Conservation (phyloP, 495 filamentous ascomycete genomes). For the Aspergillus carlsbadensis region DNA sequence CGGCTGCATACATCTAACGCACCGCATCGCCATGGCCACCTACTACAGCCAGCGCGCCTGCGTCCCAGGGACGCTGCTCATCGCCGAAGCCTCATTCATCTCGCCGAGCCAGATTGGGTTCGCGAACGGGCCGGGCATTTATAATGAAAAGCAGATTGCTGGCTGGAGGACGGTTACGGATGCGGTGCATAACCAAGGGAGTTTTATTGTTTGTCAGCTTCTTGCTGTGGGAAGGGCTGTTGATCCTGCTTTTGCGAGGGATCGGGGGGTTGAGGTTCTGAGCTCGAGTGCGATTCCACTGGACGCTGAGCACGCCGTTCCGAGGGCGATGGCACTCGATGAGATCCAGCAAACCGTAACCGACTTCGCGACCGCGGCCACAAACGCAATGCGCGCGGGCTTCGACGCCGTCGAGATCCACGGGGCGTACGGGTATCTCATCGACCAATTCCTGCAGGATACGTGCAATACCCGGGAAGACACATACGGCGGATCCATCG, state of each 20-base stretch:
- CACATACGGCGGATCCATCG: constrained; percentile 63
- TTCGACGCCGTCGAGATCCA: constrained; percentile 81
- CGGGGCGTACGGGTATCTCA: constrained; percentile 71
- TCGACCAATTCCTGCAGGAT: constrained; percentile 72
- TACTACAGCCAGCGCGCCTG: constrained; percentile 55
- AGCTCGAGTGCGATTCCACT: constrained; percentile 38
- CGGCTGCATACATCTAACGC: constrained; percentile 1
- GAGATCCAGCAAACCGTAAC: constrained; percentile 56
- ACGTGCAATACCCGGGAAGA: constrained; percentile 61
- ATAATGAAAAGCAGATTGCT: constrained; percentile 38
- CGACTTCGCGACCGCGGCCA: constrained; percentile 58
- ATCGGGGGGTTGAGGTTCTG: constrained; percentile 7
- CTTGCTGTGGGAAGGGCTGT: constrained; percentile 61
- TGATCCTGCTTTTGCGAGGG: constrained; percentile 33
- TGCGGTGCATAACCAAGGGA: constrained; percentile 51
- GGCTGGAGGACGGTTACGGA: constrained; percentile 50
- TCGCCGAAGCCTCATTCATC: constrained; percentile 64
- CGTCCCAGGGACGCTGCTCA: constrained; percentile 49
- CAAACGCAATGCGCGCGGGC: constrained; percentile 63
- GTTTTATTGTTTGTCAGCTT: constrained; percentile 51
- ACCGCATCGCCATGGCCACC: constrained; percentile 53
- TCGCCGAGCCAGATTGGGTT: constrained; percentile 45
- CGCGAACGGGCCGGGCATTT: constrained; percentile 49
- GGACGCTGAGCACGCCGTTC: constrained; percentile 23
- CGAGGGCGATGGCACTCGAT: constrained; percentile 49